Percentiles rank a stretch among this genome's conserved stretches.
Conservation (phyloP, 2,329 filamentous ascomycete genomes). For the Curvularia eragrostidis region DNA sequence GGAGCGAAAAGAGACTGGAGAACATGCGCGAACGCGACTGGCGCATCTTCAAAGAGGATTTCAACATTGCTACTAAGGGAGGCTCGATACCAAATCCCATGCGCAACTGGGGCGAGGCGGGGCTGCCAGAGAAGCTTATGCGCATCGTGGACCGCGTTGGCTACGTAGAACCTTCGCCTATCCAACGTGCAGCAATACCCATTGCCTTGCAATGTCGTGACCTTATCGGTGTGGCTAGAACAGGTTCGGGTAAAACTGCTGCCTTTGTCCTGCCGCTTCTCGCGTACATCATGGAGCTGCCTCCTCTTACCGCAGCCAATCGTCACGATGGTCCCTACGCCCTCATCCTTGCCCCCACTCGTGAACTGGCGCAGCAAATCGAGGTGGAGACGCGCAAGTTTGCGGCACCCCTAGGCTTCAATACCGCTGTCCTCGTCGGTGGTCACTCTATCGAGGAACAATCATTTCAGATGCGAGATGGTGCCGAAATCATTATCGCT, state of each 20-base stretch:
- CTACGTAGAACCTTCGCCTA: constrained; percentile 88
- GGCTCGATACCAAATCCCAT: constrained; percentile 93
- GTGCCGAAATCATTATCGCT: constrained; percentile 97
- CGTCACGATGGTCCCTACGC: constrained; percentile 96
- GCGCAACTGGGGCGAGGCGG: constrained; percentile 90
- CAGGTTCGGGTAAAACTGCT: constrained; percentile 97
- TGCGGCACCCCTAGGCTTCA: constrained; percentile 87
- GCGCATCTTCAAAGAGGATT: constrained; percentile 99
- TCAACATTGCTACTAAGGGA: constrained; percentile 94
- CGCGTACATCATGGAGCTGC: constrained; percentile 91
- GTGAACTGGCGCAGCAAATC: constrained; percentile 97
- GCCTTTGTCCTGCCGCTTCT: constrained; percentile 91
- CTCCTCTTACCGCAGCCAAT: constrained; percentile 80
- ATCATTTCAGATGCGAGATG: constrained; percentile 85
- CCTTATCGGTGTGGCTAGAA: constrained; percentile 97
- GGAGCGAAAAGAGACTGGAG: constrained; percentile 89
- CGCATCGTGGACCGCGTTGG: constrained; percentile 84
- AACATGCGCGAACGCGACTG: constrained; percentile 98
- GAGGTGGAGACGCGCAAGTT: constrained; percentile 94
- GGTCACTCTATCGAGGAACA: constrained; percentile 96
- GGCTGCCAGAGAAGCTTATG: constrained; percentile 76
- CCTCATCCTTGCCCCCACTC: constrained; percentile 94
- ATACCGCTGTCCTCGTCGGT: constrained; percentile 96
- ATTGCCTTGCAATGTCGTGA: constrained; percentile 92
- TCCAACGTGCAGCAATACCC: constrained; percentile 93